Base-by-base conservation (phyloP, 352 stramenopile species). In the Globisporangium acanthophoron region DNA sequence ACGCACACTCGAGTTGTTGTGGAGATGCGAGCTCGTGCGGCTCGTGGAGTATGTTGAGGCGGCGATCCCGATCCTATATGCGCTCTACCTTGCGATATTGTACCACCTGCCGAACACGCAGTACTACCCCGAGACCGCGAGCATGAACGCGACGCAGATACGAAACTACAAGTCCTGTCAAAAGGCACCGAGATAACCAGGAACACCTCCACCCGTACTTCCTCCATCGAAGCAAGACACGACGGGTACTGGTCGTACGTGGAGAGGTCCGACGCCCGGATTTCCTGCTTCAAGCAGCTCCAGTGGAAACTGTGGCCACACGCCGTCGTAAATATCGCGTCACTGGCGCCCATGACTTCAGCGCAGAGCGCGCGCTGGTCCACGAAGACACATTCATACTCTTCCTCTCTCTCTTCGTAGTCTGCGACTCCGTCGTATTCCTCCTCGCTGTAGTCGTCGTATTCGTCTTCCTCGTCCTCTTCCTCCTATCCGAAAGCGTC, bases 291-390 rank as follows among this genome's bases (percentile, higher is more conserved):
- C 7, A 92, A 63, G 56, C 81, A 92, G 18, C 69, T 75, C 79
- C 79, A 92, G 52, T 92, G 81, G 68, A 92, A 92, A 57, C 76
- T 88, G 81, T 88, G 81, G 45, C 77, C 79, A 59, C 81, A 92
- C 18, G 74, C 73, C 9, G 81, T 92, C 39, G 81, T 92, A 55
- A 81, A 90, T 57, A 92, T 88, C 5, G 81, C 81, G 40, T 89
- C 37, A 27, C 24, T 27, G 24, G 24, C 24, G 24, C 24, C 24
- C 24, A 27, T 27, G 24, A 27, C 24, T 27, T 27, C 24, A 27
- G 24, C 24, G 24, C 24, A 27, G 24, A 27, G 24, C 24, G 24
- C 24, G 24, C 24, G 24, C 24, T 27, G 24, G 24, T 27, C 24
- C 24, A 27, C 24, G 1, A 27, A 27, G 24, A 27, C 24, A 27